Percentiles rank a stretch among this genome's conserved stretches.
Evolutionary conservation across 2,329 filamentous ascomycete genomes (phyloP).

Genomic region (Aspergillus tanneri): DNA sequence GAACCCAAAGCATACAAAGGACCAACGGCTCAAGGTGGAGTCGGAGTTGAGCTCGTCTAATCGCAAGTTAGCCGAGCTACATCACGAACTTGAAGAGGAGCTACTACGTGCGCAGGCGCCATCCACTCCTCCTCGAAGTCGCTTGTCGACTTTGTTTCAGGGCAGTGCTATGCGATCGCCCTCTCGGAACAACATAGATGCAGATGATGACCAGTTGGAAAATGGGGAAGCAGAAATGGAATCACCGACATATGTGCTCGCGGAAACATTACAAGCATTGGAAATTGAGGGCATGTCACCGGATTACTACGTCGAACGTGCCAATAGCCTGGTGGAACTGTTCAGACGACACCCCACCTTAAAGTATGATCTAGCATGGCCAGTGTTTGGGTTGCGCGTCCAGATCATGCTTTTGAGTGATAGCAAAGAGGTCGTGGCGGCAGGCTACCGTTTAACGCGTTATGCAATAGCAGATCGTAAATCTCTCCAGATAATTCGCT

Average conservation of each 20-base stretch:
- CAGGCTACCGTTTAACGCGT: conserved; percentile 87
- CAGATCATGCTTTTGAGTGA: conserved; percentile 96
- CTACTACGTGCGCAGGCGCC: conserved; percentile 58
- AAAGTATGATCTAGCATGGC: conserved; percentile 96
- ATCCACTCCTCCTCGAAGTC: conserved; percentile 49
- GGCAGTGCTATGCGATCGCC: conserved; percentile 56
- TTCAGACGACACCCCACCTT: conserved; percentile 89
- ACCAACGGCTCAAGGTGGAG: conserved; percentile 75
- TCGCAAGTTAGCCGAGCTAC: conserved; percentile 62
- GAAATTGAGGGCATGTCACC: conserved; percentile 84
- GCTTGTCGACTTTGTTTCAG: conserved; percentile 59
- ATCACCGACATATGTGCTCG: conserved; percentile 86
- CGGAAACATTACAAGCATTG: conserved; percentile 85
- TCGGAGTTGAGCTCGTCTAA: conserved; percentile 89
- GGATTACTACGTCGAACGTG: conserved; percentile 92
- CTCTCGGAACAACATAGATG: conserved; percentile 39
- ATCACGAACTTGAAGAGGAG: conserved; percentile 59
- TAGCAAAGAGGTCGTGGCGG: conserved; percentile 90
- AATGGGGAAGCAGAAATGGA: conserved; percentile 68
- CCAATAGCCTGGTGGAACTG: conserved; percentile 91
- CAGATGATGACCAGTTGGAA: conserved; percentile 44
- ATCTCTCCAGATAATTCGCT: conserved; percentile 83
- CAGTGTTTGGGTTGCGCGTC: conserved; percentile 87
- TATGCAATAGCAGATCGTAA: conserved; percentile 91
- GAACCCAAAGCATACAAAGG: conserved; percentile 92